Conservation (phyloP, 768 basidiomycete species). For the Boletales sp. region DNA sequence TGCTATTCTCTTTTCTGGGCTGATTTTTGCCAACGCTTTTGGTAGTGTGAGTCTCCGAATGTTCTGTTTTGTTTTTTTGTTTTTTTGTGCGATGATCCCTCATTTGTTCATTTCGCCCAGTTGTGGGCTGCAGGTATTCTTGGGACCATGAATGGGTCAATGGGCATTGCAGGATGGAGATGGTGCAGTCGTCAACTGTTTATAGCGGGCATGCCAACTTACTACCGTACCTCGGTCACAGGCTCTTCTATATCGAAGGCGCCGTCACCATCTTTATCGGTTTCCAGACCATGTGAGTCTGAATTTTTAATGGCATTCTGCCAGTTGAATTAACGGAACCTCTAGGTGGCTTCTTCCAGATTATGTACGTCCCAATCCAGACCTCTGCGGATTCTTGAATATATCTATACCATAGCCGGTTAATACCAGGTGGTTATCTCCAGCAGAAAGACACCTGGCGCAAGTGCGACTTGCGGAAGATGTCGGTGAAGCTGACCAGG, state of each 20-base stretch:
- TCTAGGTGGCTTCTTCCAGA: constrained; percentile 57
- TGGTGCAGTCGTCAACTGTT: constrained; percentile 38
- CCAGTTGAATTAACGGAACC: background rate
- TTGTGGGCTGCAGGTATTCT: constrained; percentile 73
- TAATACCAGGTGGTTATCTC: constrained; percentile 58
- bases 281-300: constrained; percentile 45
- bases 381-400: background rate
- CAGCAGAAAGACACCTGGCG: constrained; percentile 51
- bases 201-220: background rate
- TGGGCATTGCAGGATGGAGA: constrained; percentile 68
- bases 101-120: constrained; percentile 25
- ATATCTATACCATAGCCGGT: constrained; percentile 37
- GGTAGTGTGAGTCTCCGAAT: constrained; percentile 45
- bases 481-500: constrained; percentile 62
- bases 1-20: constrained; percentile 55
- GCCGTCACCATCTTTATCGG: constrained; percentile 60
- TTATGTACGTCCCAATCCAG: constrained; percentile 39
- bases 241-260: constrained; percentile 75
- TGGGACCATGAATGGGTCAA: constrained; percentile 59
- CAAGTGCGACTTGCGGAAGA: constrained; percentile 66
- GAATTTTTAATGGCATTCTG: too few relatives aligned
- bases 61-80: background rate
- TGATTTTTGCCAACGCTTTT: constrained; percentile 63
- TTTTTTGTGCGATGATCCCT: background rate
- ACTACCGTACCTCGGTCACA: constrained; percentile 18